phyloP scores from a whole-genome alignment of 495 filamentous ascomycete genomes.

The Podospora fimiseda region DNA sequence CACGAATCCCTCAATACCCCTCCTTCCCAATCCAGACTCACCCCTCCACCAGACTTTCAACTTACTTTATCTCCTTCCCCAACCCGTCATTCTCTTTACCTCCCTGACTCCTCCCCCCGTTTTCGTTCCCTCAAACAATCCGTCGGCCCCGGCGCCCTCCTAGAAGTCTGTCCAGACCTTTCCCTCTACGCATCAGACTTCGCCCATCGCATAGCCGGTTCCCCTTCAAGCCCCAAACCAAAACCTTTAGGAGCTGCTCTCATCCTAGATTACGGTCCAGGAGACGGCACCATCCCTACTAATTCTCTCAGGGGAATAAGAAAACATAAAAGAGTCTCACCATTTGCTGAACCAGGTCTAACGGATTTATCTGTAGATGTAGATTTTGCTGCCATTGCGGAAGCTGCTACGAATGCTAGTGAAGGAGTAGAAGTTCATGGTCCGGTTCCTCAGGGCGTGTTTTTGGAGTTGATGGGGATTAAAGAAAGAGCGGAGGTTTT shows the following conservation, averaged over 20 bases:
- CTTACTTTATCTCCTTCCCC: slow-evolving; percentile 65
- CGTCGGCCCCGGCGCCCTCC: slow-evolving; percentile 54
- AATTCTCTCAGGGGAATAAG: slow-evolving; percentile 87
- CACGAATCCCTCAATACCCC: slow-evolving; percentile 40
- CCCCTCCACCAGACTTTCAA: slow-evolving; percentile 67
- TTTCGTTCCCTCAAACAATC: slow-evolving; percentile 66
- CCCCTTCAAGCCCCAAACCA: slow-evolving; percentile 48
- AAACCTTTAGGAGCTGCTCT: slow-evolving; percentile 74
- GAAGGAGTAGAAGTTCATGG: slow-evolving; percentile 86
- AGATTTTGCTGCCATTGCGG: slow-evolving; percentile 79
- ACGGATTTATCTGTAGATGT: slow-evolving; percentile 89
- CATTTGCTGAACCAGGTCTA: slow-evolving; percentile 68
- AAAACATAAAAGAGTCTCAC: slow-evolving; percentile 62
- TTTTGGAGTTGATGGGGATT: slow-evolving; percentile 74
- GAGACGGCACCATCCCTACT: slow-evolving; percentile 62
- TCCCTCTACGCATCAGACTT: slow-evolving; percentile 73
- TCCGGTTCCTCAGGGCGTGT: slow-evolving; percentile 78
- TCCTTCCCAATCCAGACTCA: slow-evolving; percentile 49
- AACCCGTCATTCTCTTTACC: slow-evolving; percentile 75
- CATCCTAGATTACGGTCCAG: slow-evolving; percentile 89
- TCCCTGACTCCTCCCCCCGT: slow-evolving; percentile 75
- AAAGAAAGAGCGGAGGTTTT: slow-evolving; percentile 67
- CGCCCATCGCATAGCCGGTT: slow-evolving; percentile 73
- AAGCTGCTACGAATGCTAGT: slow-evolving; percentile 66
- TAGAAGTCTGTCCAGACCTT: slow-evolving; percentile 86